Conservation (phyloP, 805 yeast species). For the Saturnispora diversa region DNA sequence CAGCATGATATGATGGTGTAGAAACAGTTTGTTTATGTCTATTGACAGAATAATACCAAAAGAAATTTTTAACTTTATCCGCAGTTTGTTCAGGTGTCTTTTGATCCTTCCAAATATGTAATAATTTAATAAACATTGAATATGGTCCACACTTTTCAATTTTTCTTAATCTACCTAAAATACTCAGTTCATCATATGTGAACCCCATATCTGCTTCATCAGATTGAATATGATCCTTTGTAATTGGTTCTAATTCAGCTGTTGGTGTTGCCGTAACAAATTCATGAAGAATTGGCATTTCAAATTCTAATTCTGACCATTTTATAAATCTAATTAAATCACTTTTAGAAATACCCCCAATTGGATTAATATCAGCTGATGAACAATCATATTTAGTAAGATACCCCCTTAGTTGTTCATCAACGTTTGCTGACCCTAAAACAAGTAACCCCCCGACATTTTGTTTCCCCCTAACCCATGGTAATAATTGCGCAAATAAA, state of each 20-base stretch:
- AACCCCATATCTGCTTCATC: conserved; percentile 99
- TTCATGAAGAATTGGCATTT: conserved; percentile 66
- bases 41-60: conserved; percentile 88
- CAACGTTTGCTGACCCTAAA: conserved; percentile 94
- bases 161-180: conserved; percentile 86
- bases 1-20: conserved; percentile 97
- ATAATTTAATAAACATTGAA: conserved; percentile 82
- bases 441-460: conserved; percentile 77
- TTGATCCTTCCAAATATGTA: conserved; percentile 87
- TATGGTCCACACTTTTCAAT: conserved; percentile 94
- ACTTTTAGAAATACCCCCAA: conserved; percentile 96
- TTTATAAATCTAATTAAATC: conserved; percentile 81
- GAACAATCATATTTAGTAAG: conserved; percentile 96
- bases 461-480: conserved; percentile 79
- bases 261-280: conserved; percentile 93
- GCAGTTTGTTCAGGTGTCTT: conserved; percentile 81
- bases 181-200: conserved; percentile 87
- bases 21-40: conserved; percentile 97
- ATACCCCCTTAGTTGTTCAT: conserved; percentile 92
- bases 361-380: conserved; percentile 94
- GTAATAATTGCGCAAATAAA: conserved; percentile 85
- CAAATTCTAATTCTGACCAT: conserved; percentile 63
- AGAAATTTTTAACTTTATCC: conserved; percentile 84
- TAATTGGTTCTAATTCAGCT: conserved; percentile 95
- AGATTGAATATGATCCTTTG: conserved; percentile 84